phyloP scores from a whole-genome alignment of 805 yeast genomes.

The Lipomyces yamadae region DNA sequence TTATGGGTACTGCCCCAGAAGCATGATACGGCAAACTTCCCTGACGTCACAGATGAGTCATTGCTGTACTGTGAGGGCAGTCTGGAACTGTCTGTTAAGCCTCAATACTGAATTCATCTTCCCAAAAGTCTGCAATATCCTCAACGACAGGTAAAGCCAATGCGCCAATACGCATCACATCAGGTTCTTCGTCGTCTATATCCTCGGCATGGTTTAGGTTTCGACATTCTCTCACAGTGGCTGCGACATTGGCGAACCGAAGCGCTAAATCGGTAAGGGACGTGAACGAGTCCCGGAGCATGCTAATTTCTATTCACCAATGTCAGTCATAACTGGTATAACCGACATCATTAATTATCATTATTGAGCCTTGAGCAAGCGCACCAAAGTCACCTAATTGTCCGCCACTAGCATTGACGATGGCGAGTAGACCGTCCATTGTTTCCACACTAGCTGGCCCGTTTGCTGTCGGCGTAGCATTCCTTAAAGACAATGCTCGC shows the following conservation, averaged over 20 bases:
- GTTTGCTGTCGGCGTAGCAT: not conserved
- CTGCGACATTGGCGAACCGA: not conserved
- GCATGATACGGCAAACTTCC: too few species aligned
- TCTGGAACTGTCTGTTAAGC: not conserved
- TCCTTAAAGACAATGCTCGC: not conserved
- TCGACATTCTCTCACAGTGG: not conserved
- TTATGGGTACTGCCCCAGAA: too few species aligned
- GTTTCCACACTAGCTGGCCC: not conserved
- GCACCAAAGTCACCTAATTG: not conserved
- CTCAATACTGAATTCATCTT: conserved; percentile 12
- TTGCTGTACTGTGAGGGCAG: too few species aligned
- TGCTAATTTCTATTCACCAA: not conserved
- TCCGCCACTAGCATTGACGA: not conserved
- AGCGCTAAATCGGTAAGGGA: not conserved
- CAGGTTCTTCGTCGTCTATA: not conserved
- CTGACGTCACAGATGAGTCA: too few species aligned
- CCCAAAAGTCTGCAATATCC: conserved; percentile 13
- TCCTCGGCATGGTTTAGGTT: not conserved
- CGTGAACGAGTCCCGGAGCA: conserved; percentile 6
- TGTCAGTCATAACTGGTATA: not conserved
- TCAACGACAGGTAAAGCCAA: conserved; percentile 12
- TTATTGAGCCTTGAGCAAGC: not conserved
- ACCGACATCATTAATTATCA: not conserved
- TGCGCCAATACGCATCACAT: conserved; percentile 4
- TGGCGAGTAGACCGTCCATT: not conserved